Base-by-base conservation (phyloP, 2,329 filamentous ascomycete species). In the Xylariales sp. region DNA sequence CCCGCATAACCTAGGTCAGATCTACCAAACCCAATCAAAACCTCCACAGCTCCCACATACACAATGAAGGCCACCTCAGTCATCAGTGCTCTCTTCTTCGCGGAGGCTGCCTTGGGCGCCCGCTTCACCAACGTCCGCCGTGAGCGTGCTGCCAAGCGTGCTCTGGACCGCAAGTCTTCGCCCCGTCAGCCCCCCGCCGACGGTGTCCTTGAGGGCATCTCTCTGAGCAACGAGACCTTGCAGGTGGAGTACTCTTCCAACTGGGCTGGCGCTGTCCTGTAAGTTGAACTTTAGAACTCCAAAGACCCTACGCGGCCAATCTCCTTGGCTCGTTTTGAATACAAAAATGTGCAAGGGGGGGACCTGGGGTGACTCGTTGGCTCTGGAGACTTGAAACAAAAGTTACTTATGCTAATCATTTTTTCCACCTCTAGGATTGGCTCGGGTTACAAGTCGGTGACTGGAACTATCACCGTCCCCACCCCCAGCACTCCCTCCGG, bases 211-310 rank as follows among this genome's bases (percentile, higher is more conserved):
- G 19, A 39, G 23, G 15, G 20, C 21, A 7, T 33, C 11, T 20
- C 32, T 5, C 12, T 19, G 18, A 30, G 30, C 29, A 39, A 39
- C 17, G 37, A 33, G 19, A 39, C 37, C 16, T 45, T 24, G 48
- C 49, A 73, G 13, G 65, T 71, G 18, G 47, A 65, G 20, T 78
- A 78, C 60, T 69, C 62, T 42, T 62, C 59, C 49, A 81, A 80
- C 63, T 81, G 77, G 77, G 70, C 75, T 7, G 78, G 78, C 23
- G 73, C 73, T 1, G 72, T 79, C 7, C 65, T 76, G n/a, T n/a
- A n/a, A n/a, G n/a, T n/a, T n/a, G n/a, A n/a, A n/a, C n/a, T n/a
- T n/a, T n/a, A n/a, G n/a, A n/a, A n/a, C n/a, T n/a, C n/a, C n/a
- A n/a, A n/a, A n/a, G n/a, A n/a, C n/a, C n/a, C n/a, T n/a, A n/a